Evolutionary conservation across 1,139 yeast species (phyloP), one percentile per base, ranked within the genome.

Genomic region (Saccharomyces hybrid): DNA sequence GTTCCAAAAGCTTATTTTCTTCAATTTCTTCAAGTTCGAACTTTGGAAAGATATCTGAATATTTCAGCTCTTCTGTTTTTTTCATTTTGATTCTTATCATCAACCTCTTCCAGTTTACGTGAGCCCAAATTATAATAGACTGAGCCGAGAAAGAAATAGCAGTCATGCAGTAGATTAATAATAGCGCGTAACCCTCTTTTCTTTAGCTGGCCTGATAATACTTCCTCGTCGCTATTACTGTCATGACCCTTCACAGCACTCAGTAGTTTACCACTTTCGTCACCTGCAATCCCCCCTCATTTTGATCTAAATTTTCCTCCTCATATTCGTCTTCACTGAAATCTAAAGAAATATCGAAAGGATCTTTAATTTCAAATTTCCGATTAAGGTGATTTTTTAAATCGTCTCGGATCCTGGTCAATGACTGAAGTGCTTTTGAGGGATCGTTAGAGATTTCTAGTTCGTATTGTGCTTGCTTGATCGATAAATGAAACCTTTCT

Each of bases 131-230:
- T 61, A 62, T 81, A 91, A 67, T 87, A 83, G 0, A 90, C 84
- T 0, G 96, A 86, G 0, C 90, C 99, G 46, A 87, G 74, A 59
- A 89, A 80, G 66, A 90, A 91, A 64, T 80, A 85, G 51, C 86
- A 79, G 54, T 90, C 83, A 67, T 91, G 97, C 24, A 87, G 71
- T 12, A 81, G 67, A 51, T 89, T 86, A 52, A 71, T 19, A 21
- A 38, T 38, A 38, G 44, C 44, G 19, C 44, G 41, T 2, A 64
- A 61, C 2, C 59, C 56, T 50, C 71, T 65, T 16, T 59, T 51
- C 50, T 53, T 53, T 34, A 49, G 11, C 57, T 41, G 5, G 53
- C 51, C 1, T 68, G 54, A 38, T 56, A 58, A 26, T 57, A 61
- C 48, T 54, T 63, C 41, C 55, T 59, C 51, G 52, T 54, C 55